Evolutionary conservation across 441 rosid species (phyloP).

Genomic region (Viola pubescens): DNA sequence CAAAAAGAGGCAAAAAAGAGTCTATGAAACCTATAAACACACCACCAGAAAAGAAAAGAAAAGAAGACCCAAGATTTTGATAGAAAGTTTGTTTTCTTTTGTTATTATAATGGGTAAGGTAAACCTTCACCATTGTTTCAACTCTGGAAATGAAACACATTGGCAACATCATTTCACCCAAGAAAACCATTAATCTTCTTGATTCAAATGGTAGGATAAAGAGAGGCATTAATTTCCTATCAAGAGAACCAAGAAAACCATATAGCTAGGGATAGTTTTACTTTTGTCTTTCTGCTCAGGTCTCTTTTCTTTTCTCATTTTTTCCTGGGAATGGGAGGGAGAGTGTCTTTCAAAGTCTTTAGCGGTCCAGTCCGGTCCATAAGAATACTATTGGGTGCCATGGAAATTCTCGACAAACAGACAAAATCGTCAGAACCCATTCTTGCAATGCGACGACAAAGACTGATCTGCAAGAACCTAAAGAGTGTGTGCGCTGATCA

Average conservation of each 20-base stretch:
- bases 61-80: conserved; percentile 16
- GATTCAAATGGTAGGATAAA: conserved; percentile 12
- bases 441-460: conserved; percentile 25
- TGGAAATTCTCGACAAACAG: conserved; percentile 55
- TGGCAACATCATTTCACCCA: conserved; percentile 25
- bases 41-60: conserved; percentile 10
- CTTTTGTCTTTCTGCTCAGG: too few relatives aligned
- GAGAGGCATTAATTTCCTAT: not conserved
- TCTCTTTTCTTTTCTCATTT: not conserved
- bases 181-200: conserved; percentile 4
- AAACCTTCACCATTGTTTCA: conserved; percentile 4
- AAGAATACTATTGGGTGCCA: conserved; percentile 32
- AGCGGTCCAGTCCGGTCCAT: too few relatives aligned
- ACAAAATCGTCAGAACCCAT: conserved; percentile 39
- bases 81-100: conserved; percentile 15
- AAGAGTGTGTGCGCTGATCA: conserved; percentile 14
- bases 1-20: not conserved
- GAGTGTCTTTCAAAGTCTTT: not conserved
- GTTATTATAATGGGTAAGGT: conserved; percentile 5
- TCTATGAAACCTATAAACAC: conserved; percentile 12
- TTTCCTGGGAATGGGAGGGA: not conserved
- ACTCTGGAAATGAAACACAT: not conserved
- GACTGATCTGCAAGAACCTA: conserved; percentile 17
- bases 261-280: too few relatives aligned
- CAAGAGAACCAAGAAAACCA: too few relatives aligned